A percentile compares a stretch with the other conserved stretches of the same genome.
Conservation (phyloP, 2,329 filamentous ascomycete genomes). For the Zymoseptoria tritici region DNA sequence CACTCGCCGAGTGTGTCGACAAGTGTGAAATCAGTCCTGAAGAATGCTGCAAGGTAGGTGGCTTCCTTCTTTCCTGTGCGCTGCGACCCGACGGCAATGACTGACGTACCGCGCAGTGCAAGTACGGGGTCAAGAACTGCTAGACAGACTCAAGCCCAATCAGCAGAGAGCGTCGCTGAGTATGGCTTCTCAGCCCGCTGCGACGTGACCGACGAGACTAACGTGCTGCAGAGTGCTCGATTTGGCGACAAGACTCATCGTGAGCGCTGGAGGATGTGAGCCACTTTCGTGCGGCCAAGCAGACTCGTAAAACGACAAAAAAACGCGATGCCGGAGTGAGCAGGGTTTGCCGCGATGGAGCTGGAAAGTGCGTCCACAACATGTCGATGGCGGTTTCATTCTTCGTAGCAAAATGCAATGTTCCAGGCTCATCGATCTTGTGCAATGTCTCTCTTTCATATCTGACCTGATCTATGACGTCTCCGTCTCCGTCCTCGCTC, state of each 20-base stretch:
- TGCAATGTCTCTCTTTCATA: background rate
- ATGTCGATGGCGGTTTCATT: background rate
- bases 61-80: too few relatives aligned
- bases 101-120: too few relatives aligned
- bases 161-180: too few relatives aligned
- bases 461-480: background rate
- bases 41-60: too few relatives aligned
- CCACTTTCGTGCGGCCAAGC: background rate
- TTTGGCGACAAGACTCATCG: background rate
- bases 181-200: too few relatives aligned
- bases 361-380: background rate
- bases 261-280: background rate
- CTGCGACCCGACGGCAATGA: too few relatives aligned
- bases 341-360: background rate
- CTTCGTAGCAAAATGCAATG: background rate
- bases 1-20: too few relatives aligned
- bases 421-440: background rate
- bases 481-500: too few relatives aligned
- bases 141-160: too few relatives aligned
- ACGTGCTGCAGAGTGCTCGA: background rate
- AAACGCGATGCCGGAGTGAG: background rate
- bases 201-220: background rate
- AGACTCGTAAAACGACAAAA: background rate
- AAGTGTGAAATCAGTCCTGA: too few relatives aligned
- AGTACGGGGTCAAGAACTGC: too few relatives aligned